Percentiles rank a stretch among this genome's conserved stretches.
Conservation (phyloP, 768 basidiomycete genomes). For the Amanita molliuscula region DNA sequence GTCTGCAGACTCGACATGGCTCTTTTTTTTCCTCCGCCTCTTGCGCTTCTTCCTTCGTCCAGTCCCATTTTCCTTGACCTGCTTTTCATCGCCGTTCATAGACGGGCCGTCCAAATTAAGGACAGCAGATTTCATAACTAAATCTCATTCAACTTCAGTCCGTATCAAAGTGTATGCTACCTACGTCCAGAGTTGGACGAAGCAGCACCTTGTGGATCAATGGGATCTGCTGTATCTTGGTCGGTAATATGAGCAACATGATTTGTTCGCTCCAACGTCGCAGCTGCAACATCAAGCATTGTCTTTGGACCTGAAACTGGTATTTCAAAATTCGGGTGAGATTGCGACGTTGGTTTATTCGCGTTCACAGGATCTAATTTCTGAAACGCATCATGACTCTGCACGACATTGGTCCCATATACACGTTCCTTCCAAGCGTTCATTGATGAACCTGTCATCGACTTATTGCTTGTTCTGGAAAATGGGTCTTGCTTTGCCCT, state of each 20-base stretch:
- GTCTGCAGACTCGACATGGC: not conserved
- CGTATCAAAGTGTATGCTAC: not conserved
- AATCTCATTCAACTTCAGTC: slow-evolving; percentile 1
- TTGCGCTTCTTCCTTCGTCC: slow-evolving; percentile 41
- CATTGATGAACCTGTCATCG: not conserved
- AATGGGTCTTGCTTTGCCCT: slow-evolving; percentile 54
- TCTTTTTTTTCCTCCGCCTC: slow-evolving; percentile 40
- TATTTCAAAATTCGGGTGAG: not conserved
- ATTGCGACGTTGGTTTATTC: not conserved
- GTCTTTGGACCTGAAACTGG: not conserved
- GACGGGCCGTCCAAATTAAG: slow-evolving; percentile 48
- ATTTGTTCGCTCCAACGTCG: not conserved
- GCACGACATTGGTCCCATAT: not conserved
- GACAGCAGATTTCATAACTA: slow-evolving; percentile 27
- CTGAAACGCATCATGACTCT: not conserved
- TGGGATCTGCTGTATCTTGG: not conserved
- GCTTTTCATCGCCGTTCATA: slow-evolving; percentile 22
- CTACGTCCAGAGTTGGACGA: not conserved
- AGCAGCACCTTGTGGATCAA: not conserved
- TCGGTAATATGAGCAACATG: not conserved
- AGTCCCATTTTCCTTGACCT: slow-evolving; percentile 15
- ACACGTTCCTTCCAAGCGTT: not conserved
- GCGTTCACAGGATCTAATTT: not conserved
- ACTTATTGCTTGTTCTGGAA: slow-evolving; percentile 32
- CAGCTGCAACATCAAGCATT: not conserved